A percentile compares a stretch with the other conserved stretches of the same genome.
Conservation (phyloP, 2,329 filamentous ascomycete genomes). For the Niveomyces coronatus region DNA sequence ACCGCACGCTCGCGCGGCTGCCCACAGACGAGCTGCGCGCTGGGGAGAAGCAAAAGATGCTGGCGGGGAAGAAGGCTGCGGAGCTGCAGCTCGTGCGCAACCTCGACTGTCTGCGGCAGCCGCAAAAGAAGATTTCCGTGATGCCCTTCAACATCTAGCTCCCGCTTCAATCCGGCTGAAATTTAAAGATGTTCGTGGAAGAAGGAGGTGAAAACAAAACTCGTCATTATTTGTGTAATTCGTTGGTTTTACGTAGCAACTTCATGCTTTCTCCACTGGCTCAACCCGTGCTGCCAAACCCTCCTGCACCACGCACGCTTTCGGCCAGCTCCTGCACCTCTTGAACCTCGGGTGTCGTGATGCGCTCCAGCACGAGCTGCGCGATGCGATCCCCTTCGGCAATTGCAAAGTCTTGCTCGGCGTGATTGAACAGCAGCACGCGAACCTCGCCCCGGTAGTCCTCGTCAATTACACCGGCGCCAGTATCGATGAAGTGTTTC, state of each 20-base stretch:
- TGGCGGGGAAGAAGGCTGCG: conserved; percentile 64
- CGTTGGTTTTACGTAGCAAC: too few relatives aligned
- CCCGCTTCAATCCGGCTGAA: too few relatives aligned
- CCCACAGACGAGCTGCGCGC: conserved; percentile 34
- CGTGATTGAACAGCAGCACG: conserved; percentile 89
- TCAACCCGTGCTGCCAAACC: conserved; percentile 77
- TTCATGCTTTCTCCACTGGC: background rate
- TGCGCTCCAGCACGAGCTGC: conserved; percentile 88
- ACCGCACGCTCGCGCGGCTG: conserved; percentile 31
- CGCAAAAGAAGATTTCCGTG: conserved; percentile 53
- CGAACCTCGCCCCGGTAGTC: conserved; percentile 94
- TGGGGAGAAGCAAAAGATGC: conserved; percentile 52
- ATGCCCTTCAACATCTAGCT: conserved; percentile 23
- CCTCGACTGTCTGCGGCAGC: conserved; percentile 54
- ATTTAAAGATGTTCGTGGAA: background rate
- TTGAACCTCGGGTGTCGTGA: conserved; percentile 85
- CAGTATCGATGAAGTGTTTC: conserved; percentile 94
- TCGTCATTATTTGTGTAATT: background rate
- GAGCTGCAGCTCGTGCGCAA: conserved; percentile 80
- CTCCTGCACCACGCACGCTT: conserved; percentile 81
- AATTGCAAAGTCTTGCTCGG: conserved; percentile 69
- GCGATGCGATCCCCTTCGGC: conserved; percentile 84
- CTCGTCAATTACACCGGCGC: conserved; percentile 93
- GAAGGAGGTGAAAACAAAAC: background rate
- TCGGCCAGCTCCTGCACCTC: conserved; percentile 83